Evolutionary conservation across 2,329 filamentous ascomycete species (phyloP).

Genomic region (Fusarium lyarnte): DNA sequence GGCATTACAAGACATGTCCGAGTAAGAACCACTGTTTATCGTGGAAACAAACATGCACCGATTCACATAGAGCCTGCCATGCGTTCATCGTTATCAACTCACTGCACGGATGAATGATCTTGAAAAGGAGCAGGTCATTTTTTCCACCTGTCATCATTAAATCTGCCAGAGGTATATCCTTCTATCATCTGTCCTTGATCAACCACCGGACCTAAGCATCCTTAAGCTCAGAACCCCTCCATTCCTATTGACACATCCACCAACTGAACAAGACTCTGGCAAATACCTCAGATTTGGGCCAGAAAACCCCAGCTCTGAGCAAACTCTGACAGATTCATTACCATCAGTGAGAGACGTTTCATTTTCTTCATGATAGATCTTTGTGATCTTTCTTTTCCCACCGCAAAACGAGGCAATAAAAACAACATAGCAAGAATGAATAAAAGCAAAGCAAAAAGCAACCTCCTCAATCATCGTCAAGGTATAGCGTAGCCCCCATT

Average conservation of each 20-base stretch:
- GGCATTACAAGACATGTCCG: neutral
- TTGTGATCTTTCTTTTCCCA: neutral
- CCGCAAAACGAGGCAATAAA: neutral
- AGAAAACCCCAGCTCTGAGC: neutral
- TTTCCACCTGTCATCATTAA: slow-evolving; percentile 6
- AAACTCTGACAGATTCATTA: neutral
- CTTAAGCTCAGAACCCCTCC: neutral
- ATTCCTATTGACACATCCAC: neutral
- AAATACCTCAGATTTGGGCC: neutral
- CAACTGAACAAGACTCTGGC: slow-evolving; percentile 1
- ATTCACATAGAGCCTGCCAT: neutral
- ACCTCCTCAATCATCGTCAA: slow-evolving; percentile 1
- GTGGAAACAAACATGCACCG: too few relatives aligned
- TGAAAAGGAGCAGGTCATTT: neutral
- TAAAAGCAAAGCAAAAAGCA: slow-evolving; percentile 6
- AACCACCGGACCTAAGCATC: neutral
- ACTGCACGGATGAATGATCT: neutral
- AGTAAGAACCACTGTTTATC: neutral
- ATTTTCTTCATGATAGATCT: slow-evolving; percentile 4
- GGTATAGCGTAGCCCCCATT: neutral
- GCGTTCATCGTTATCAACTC: neutral
- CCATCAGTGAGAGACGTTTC: neutral
- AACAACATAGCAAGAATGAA: slow-evolving; percentile 13
- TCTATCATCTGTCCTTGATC: neutral
- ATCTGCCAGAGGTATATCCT: slow-evolving; percentile 29